phyloP scores from a whole-genome alignment of 805 yeast species.

The Wickerhamomyces canadensis region DNA sequence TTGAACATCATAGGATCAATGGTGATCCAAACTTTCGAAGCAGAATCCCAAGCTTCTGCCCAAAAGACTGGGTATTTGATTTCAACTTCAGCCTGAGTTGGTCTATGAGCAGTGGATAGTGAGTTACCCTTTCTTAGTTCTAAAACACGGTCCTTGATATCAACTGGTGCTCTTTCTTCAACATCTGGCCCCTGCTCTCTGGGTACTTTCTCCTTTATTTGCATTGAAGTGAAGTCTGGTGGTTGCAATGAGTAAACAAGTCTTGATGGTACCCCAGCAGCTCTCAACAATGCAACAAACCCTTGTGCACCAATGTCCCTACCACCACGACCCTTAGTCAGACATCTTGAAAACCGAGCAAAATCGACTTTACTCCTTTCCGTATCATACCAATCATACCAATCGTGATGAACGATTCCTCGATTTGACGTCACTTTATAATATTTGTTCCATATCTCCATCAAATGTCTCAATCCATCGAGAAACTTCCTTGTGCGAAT shows the following conservation, averaged over 20 bases:
- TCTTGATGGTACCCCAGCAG: slow-evolving; percentile 67
- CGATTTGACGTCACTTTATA: slow-evolving; percentile 41
- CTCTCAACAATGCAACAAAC: slow-evolving; percentile 68
- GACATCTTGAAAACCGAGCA: slow-evolving; percentile 36
- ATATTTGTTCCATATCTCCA: slow-evolving; percentile 53
- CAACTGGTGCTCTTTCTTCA: not conserved
- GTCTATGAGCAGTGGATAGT: slow-evolving; percentile 4
- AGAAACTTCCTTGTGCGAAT: slow-evolving; percentile 58
- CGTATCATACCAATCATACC: slow-evolving; percentile 35
- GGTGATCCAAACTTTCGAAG: slow-evolving; percentile 70
- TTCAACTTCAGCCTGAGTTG: slow-evolving; percentile 19
- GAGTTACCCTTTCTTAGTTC: slow-evolving; percentile 18
- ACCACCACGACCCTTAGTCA: slow-evolving; percentile 54
- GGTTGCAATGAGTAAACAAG: slow-evolving; percentile 84
- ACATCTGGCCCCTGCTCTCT: no score
- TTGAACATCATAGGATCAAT: slow-evolving; percentile 72
- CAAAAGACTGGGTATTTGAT: slow-evolving; percentile 70
- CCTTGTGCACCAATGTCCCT: slow-evolving; percentile 84
- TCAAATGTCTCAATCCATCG: slow-evolving; percentile 67
- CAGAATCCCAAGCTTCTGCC: slow-evolving; percentile 91
- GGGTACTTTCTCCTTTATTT: slow-evolving; percentile 12
- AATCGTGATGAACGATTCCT: slow-evolving; percentile 33
- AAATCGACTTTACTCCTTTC: slow-evolving; percentile 22
- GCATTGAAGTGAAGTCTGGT: slow-evolving; percentile 62
- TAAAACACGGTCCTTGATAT: slow-evolving; percentile 13